Evolutionary conservation across 208 protist genomes (phyloP).

Genomic region (Leishmania turanica): DNA sequence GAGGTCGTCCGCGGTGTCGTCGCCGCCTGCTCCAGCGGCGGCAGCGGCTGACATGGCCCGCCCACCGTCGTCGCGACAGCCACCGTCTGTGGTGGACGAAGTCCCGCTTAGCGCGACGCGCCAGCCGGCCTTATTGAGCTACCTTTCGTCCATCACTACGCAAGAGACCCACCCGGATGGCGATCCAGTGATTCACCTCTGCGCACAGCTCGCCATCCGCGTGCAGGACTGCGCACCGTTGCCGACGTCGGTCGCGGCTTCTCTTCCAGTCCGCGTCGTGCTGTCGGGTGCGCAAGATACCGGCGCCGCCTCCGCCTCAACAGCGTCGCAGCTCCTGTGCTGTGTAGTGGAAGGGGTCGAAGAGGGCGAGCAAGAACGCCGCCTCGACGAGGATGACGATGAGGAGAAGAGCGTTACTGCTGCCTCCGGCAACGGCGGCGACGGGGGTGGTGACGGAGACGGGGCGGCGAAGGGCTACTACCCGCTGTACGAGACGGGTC

Average conservation of each 20-base stretch:
- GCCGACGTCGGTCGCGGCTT: background rate
- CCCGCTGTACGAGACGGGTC: conserved; percentile 4
- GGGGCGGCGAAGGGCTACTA: background rate
- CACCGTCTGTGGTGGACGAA: conserved; percentile 25
- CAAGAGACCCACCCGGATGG: background rate
- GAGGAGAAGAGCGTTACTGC: background rate
- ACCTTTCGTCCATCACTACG: background rate
- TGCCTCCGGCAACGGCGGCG: background rate
- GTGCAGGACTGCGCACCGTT: conserved; percentile 2
- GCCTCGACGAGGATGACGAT: background rate
- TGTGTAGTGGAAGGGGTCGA: conserved; percentile 11
- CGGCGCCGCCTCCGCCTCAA: background rate
- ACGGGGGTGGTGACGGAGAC: background rate
- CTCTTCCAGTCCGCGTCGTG: background rate
- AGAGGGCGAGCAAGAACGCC: background rate
- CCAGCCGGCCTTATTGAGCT: conserved; percentile 19
- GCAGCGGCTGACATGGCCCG: background rate
- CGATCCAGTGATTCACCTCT: conserved; percentile 1
- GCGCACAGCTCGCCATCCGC: background rate
- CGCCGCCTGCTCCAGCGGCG: conserved; percentile 1
- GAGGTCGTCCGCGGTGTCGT: background rate
- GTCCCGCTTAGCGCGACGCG: conserved; percentile 31
- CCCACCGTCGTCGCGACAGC: conserved; percentile 20
- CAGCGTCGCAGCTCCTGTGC: conserved; percentile 12
- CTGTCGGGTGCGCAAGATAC: background rate